phyloP scores from a whole-genome alignment of 305 asterid genomes.

The Fraxinus sp. region DNA sequence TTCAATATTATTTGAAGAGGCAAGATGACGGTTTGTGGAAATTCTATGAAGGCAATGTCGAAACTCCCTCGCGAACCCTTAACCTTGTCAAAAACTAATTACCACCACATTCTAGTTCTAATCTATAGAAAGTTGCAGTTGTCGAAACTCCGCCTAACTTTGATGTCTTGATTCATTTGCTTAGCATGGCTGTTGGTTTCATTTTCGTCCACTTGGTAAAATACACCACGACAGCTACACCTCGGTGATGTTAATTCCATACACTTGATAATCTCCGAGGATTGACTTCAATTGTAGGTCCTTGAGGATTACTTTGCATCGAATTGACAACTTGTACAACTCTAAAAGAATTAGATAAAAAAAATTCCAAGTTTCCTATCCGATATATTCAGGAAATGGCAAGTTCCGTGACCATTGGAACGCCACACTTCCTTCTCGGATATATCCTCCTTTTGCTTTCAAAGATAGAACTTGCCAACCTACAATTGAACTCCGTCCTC shows the following conservation, averaged over 20 bases:
- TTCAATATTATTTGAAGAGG: conserved; percentile 73
- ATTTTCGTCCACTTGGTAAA: neutral
- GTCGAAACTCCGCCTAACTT: neutral
- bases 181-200: neutral
- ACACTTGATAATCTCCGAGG: neutral
- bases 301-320: neutral
- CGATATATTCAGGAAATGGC: neutral
- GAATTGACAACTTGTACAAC: neutral
- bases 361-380: neutral
- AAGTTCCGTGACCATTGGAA: neutral
- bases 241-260: neutral
- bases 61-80: conserved; percentile 41
- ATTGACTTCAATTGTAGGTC: neutral
- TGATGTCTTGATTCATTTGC: neutral
- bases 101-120: conserved; percentile 3
- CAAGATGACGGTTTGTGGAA: conserved; percentile 86
- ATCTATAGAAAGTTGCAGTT: conserved; percentile 9
- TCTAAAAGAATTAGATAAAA: neutral
- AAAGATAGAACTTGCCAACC: neutral
- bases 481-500: neutral
- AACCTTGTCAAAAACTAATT: conserved; percentile 24
- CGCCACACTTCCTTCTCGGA: neutral
- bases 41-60: conserved; percentile 70
- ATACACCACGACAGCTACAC: neutral
- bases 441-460: neutral